Percentiles rank a stretch among this genome's conserved stretches.
Evolutionary conservation across 352 stramenopile genomes (phyloP).

Genomic region (Phytophthora foliorum): DNA sequence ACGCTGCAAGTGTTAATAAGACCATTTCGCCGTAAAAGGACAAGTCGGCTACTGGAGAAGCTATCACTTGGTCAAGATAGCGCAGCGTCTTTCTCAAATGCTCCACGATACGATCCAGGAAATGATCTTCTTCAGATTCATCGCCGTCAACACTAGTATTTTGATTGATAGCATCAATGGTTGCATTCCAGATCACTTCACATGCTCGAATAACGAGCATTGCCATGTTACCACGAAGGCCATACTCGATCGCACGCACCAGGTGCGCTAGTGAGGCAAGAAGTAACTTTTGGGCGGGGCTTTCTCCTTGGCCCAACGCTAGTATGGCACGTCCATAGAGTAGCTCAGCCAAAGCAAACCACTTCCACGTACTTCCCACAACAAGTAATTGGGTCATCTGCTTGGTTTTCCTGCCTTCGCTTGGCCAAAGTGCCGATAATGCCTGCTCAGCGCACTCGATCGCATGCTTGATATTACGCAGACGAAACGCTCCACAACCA

Average conservation of each 20-base stretch:
- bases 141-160: constrained; percentile 27
- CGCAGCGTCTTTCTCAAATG: constrained; percentile 34
- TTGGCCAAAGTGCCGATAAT: constrained; percentile 32
- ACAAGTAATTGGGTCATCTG: constrained; percentile 31
- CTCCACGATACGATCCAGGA: constrained; percentile 34
- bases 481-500: constrained; percentile 61
- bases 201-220: constrained; percentile 56
- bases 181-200: constrained; percentile 86
- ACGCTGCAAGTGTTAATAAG: constrained; percentile 61
- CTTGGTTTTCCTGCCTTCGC: constrained; percentile 20
- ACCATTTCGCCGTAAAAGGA: constrained; percentile 66
- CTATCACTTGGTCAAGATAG: constrained; percentile 35
- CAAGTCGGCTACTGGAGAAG: constrained; percentile 4
- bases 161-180: constrained; percentile 44
- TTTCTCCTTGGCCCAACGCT: constrained; percentile 51
- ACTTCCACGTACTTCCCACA: constrained; percentile 58
- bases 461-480: constrained; percentile 58
- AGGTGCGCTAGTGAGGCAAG: constrained; percentile 66
- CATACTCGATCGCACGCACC: constrained; percentile 57
- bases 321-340: constrained; percentile 68
- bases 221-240: constrained; percentile 16
- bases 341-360: constrained; percentile 74
- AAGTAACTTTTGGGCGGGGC: constrained; percentile 54
- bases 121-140: constrained; percentile 20
- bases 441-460: constrained; percentile 66